These are phyloP conservation scores for Dioszegia hungarica DNA, from an alignment of 768 basidiomycete genomes.

Conservation along the genomic window DNA sequence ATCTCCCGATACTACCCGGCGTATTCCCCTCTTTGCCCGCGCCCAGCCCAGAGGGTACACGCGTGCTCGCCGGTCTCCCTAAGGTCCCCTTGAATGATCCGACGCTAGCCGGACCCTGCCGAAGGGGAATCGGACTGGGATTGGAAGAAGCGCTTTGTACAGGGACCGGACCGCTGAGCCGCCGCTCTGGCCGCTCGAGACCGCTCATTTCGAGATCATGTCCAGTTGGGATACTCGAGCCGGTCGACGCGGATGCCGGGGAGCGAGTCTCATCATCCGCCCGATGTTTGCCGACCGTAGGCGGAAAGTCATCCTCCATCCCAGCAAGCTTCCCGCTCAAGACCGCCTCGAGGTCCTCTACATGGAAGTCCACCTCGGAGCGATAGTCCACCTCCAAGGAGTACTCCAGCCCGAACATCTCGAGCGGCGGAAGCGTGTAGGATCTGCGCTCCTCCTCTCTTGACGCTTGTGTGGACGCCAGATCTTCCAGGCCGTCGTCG, in stretches of 20 bases:
- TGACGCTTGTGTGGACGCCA: not conserved
- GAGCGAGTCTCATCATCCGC: slow-evolving; percentile 11
- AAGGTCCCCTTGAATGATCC: slow-evolving; percentile 21
- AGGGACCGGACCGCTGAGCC: slow-evolving; percentile 8
- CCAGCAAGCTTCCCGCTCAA: slow-evolving; percentile 43
- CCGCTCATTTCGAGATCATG: slow-evolving; percentile 5
- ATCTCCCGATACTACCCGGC: slow-evolving; percentile 16
- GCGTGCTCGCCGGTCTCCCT: not conserved
- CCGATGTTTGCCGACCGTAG: slow-evolving; percentile 37
- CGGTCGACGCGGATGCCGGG: not conserved
- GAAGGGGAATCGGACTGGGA: slow-evolving; percentile 31
- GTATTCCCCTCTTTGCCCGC: slow-evolving; percentile 4
- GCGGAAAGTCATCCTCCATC: slow-evolving; percentile 48
- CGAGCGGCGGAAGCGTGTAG: slow-evolving; percentile 18
- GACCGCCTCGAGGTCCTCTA: slow-evolving; percentile 44
- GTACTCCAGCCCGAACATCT: slow-evolving; percentile 36
- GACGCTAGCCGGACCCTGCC: slow-evolving; percentile 24
- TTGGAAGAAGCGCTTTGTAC: slow-evolving; percentile 11
- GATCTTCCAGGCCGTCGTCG: slow-evolving; percentile 21
- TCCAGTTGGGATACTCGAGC: not conserved
- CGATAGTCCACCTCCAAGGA: slow-evolving; percentile 29
- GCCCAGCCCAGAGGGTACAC: slow-evolving; percentile 5
- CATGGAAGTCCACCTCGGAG: slow-evolving; percentile 40
- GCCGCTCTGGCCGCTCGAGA: not conserved
- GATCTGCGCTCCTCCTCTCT: slow-evolving; percentile 1